A percentile compares a stretch with the other conserved stretches of the same genome.
phyloP scores from a whole-genome alignment of 2,329 filamentous ascomycete genomes.

The Cladosporium velox region DNA sequence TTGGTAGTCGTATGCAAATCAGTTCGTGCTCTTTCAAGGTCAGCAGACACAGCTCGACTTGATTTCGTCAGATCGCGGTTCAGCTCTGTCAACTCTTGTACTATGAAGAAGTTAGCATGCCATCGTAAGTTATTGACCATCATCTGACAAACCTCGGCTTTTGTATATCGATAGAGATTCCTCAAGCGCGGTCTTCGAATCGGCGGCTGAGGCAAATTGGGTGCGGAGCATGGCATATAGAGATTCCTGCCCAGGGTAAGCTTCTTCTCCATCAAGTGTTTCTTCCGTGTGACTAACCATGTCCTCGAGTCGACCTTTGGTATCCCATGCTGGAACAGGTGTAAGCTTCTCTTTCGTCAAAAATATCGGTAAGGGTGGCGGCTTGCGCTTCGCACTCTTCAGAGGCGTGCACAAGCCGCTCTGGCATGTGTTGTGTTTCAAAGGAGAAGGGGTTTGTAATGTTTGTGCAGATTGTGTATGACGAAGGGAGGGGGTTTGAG shows the following conservation, averaged over 20 bases:
- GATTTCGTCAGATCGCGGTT: constrained; percentile 49
- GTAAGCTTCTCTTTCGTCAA: constrained; percentile 59
- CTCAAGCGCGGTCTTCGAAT: constrained; percentile 69
- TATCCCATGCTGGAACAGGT: constrained; percentile 71
- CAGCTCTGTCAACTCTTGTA: constrained; percentile 28
- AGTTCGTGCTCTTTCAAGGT: constrained; percentile 55
- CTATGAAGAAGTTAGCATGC: constrained; percentile 8
- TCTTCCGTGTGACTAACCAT: constrained; percentile 47
- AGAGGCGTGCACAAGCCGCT: constrained; percentile 33
- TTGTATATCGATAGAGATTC: constrained; percentile 75
- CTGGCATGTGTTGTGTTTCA: constrained; percentile 32
- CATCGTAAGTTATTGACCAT: neutral
- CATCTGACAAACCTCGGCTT: constrained; percentile 62
- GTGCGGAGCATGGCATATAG: constrained; percentile 72
- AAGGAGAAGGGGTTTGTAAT: constrained; percentile 33
- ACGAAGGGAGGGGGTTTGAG: constrained; percentile 35
- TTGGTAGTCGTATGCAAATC: constrained; percentile 37
- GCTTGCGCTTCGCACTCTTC: constrained; percentile 32
- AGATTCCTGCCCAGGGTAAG: constrained; percentile 50
- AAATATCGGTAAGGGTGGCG: constrained; percentile 64
- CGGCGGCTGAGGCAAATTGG: constrained; percentile 69
- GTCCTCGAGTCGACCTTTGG: constrained; percentile 71
- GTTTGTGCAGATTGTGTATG: constrained; percentile 34
- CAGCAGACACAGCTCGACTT: constrained; percentile 62
- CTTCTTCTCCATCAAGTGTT: neutral